Percentiles rank a stretch among this genome's conserved stretches.
Conservation (phyloP, 768 basidiomycete genomes). For the Austroboletus festivus region DNA sequence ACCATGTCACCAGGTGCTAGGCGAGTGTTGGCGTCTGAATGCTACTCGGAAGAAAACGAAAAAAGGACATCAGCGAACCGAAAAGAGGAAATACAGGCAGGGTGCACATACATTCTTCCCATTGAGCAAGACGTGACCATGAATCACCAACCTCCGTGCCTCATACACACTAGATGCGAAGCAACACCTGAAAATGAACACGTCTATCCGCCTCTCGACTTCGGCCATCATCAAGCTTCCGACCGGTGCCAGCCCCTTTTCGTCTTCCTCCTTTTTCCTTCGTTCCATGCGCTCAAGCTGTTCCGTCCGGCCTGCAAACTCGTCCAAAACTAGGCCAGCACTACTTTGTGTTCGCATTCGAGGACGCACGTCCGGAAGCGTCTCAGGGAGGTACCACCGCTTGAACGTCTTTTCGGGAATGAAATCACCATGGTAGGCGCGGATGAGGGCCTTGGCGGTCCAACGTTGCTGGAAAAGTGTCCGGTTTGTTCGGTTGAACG, state of each 20-base stretch:
- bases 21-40: constrained; percentile 79
- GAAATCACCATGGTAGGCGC: constrained; percentile 94
- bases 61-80: background rate
- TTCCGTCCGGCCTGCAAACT: constrained; percentile 55
- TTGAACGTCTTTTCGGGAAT: constrained; percentile 93
- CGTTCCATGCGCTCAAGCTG: constrained; percentile 40
- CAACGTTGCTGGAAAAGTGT: constrained; percentile 92
- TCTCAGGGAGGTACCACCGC: constrained; percentile 87
- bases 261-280: constrained; percentile 50
- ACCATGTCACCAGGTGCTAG: constrained; percentile 94
- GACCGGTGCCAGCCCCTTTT: constrained; percentile 77
- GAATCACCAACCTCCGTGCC: constrained; percentile 80
- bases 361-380: constrained; percentile 81
- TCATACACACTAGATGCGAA: constrained; percentile 88
- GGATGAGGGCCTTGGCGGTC: constrained; percentile 78
- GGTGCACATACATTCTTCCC: constrained; percentile 75
- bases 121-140: constrained; percentile 85
- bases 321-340: constrained; percentile 45
- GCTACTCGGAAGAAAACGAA: constrained; percentile 41
- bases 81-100: background rate
- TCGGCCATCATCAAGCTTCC: constrained; percentile 94
- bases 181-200: constrained; percentile 86
- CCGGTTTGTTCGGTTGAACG: constrained; percentile 53
- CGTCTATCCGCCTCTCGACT: constrained; percentile 92
- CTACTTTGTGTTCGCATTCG: constrained; percentile 36